Conservation (phyloP, 1,284 basidiomycete genomes). For the Violaceomyces palustris region DNA sequence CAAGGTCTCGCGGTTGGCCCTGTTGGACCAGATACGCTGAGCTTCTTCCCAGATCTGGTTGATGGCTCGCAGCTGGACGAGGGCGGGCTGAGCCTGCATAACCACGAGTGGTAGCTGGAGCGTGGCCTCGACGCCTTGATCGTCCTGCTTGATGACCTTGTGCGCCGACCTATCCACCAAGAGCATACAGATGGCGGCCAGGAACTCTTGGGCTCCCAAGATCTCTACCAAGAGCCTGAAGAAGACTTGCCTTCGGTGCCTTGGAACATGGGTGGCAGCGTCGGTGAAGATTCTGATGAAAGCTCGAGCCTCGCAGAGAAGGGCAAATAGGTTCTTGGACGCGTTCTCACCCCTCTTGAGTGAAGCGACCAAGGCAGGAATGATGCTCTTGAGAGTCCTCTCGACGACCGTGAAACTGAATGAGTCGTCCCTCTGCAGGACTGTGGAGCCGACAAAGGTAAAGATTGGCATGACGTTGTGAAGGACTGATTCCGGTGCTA, state of each 20-base stretch:
- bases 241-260: slow-evolving; percentile 82
- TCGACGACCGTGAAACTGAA: slow-evolving; percentile 94
- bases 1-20: slow-evolving; percentile 21
- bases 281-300: slow-evolving; percentile 84
- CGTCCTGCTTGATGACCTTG: slow-evolving; percentile 66
- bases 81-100: slow-evolving; percentile 60
- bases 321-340: slow-evolving; percentile 11
- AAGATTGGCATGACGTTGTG: slow-evolving; percentile 98
- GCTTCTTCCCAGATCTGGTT: slow-evolving; percentile 39
- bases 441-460: slow-evolving; percentile 95
- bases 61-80: slow-evolving; percentile 59
- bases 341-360: slow-evolving; percentile 35
- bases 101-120: slow-evolving; percentile 64
- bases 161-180: slow-evolving; percentile 73
- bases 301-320: slow-evolving; percentile 53
- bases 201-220: slow-evolving; percentile 74
- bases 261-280: slow-evolving; percentile 77
- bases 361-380: slow-evolving; percentile 74
- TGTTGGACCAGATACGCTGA: slow-evolving; percentile 24
- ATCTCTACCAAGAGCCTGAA: slow-evolving; percentile 85
- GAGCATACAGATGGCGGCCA: slow-evolving; percentile 78
- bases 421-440: slow-evolving; percentile 91
- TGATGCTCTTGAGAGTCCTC: slow-evolving; percentile 87
- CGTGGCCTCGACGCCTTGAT: slow-evolving; percentile 33
- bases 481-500: slow-evolving; percentile 83